Percentiles rank a stretch among this genome's conserved stretches.
Conservation (phyloP, 2,329 filamentous ascomycete genomes). For the Xylaria sp. region DNA sequence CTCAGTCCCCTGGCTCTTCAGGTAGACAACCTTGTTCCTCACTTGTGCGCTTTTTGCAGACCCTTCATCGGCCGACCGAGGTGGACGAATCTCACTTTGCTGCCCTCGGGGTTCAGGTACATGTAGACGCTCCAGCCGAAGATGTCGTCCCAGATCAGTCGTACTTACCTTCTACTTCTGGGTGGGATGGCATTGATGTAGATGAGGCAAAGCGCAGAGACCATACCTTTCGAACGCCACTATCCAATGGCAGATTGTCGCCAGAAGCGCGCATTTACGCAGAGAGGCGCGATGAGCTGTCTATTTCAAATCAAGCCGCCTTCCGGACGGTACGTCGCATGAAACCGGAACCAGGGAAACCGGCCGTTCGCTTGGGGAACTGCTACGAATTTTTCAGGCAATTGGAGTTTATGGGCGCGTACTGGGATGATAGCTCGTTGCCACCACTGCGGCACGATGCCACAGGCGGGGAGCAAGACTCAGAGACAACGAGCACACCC, state of each 20-base stretch:
- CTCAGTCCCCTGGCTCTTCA: constrained; percentile 32
- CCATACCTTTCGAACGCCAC: constrained; percentile 58
- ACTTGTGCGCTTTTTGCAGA: constrained; percentile 63
- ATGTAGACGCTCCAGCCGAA: constrained; percentile 59
- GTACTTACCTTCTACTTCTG: constrained; percentile 64
- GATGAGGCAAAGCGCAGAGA: constrained; percentile 64
- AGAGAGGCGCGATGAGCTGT: constrained; percentile 69
- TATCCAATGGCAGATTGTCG: constrained; percentile 65
- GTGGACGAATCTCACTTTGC: constrained; percentile 63
- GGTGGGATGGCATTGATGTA: constrained; percentile 61
- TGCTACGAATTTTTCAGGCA: constrained; percentile 74
- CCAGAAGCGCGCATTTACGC: constrained; percentile 69
- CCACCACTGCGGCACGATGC: constrained; percentile 38
- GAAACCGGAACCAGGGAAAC: constrained; percentile 64
- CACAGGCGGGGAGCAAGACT: constrained; percentile 35
- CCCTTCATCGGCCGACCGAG: constrained; percentile 64
- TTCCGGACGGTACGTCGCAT: constrained; percentile 71
- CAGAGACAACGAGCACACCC: constrained; percentile 21
- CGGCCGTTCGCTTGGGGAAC: constrained; percentile 68
- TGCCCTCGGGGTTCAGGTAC: constrained; percentile 68
- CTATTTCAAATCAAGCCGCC: constrained; percentile 65
- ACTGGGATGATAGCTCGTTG: constrained; percentile 70
- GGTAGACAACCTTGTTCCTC: constrained; percentile 48
- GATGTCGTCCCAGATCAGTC: constrained; percentile 66
- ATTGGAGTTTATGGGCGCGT: constrained; percentile 67